These are phyloP conservation scores for Lepiota venenata DNA, from an alignment of 768 basidiomycete species.

Conservation along the genomic window DNA sequence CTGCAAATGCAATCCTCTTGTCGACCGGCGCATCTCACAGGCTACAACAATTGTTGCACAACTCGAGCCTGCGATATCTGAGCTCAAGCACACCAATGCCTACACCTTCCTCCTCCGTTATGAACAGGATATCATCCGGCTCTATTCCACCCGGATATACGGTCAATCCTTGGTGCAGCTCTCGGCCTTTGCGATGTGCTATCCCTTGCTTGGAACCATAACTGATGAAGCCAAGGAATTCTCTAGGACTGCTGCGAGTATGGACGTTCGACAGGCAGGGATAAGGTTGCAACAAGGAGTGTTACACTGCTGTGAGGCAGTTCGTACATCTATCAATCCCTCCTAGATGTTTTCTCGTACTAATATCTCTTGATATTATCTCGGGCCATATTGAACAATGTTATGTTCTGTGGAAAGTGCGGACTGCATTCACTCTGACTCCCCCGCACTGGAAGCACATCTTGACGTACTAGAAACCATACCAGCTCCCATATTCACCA, in stretches of 20 bases:
- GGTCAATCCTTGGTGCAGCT: conserved; percentile 61
- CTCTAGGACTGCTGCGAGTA: conserved; percentile 64
- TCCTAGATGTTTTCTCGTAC: neutral
- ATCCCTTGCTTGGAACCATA: conserved; percentile 58
- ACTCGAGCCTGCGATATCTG: conserved; percentile 50
- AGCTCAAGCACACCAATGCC: conserved; percentile 66
- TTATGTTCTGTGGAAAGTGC: conserved; percentile 56
- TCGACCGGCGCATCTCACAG: conserved; percentile 52
- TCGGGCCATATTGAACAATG: conserved; percentile 69
- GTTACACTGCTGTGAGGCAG: conserved; percentile 72
- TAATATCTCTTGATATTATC: neutral
- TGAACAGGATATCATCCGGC: conserved; percentile 71
- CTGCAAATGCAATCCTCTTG: conserved; percentile 32
- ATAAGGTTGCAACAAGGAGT: conserved; percentile 84
- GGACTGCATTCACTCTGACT: conserved; percentile 67
- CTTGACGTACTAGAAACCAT: conserved; percentile 58
- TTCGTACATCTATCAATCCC: conserved; percentile 50
- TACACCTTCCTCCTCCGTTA: conserved; percentile 65
- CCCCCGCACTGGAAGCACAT: conserved; percentile 55
- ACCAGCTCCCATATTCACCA: conserved; percentile 53
- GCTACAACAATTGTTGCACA: conserved; percentile 58
- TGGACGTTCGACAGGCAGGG: conserved; percentile 77
- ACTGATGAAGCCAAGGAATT: conserved; percentile 73
- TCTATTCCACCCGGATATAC: conserved; percentile 70
- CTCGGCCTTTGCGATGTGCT: conserved; percentile 65